Evolutionary conservation across 108 stramenopile species (phyloP), one percentile per base, ranked within the genome.

Genomic region (Epithemia pelagica): DNA sequence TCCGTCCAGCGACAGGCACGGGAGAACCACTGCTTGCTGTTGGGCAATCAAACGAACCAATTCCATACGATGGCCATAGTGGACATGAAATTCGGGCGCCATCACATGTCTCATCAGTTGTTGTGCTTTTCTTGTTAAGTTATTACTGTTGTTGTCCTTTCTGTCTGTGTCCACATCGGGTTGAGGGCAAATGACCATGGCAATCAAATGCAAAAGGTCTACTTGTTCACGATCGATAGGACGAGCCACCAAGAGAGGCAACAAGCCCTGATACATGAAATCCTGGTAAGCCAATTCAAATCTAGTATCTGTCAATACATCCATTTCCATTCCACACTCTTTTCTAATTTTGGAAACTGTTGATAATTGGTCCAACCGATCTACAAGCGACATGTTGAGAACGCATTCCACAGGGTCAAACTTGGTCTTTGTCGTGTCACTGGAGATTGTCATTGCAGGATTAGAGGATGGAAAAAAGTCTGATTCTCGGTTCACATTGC

Each of bases 141-240:
- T 46, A 15, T 46, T 46, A 15, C 37, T 46, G 37, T 46, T 46
- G 10, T 46, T 46, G 37, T 15, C 15, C 15, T 46, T 46, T 5
- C 37, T 46, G 37, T 15, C 15, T 5, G 10, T 46, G 5, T 23
- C 29, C 29, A 20, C 54, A 27, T 55, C 2, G 24, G 75, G 71
- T 30, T 65, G 58, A 23, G 82, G 82, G 52, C 73, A 66, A 66
- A 79, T 76, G 0, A 66, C 67, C 82, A 83, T 79, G 32, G 78
- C 78, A 29, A 83, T 60, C 1, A 83, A 23, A 72, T 83, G 82
- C 31, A 78, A 52, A 8, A 79, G 59, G 31, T 83, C 82, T 8
- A 74, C 70, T 57, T 78, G 55, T 28, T 67, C 33, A 7, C 69
- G 62, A 60, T 75, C 72, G 19, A 68, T 64, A 0, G 78, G 75